Base-by-base conservation (phyloP, 257 asterid genomes). In the Cynanchum wilfordii region DNA sequence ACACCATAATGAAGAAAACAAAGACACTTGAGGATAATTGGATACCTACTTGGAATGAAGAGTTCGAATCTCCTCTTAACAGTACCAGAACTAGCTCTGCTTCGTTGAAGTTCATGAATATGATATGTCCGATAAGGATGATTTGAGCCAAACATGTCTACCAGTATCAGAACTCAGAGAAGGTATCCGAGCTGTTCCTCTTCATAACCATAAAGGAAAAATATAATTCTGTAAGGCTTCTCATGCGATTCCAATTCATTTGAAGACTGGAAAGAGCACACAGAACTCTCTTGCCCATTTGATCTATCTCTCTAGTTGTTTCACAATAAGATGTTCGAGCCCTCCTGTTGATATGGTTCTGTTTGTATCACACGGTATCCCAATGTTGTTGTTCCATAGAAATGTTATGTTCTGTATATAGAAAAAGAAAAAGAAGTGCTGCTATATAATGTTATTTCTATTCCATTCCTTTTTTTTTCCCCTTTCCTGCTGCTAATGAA, bases 111-210 rank as follows among this genome's bases (percentile, higher is more conserved):
- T 92, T 72, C 93, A 89, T 1, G 97, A 89, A 79, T 83, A 88
- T 59, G 95, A 92, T 69, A 83, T 84, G 89, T 89, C 97, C 8
- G 97, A 87, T 73, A 89, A 87, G 82, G 97, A 92, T 62, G 97
- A 92, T 76, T 92, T 92, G 81, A 42, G 97, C 40, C 96, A 91
- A 76, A 83, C 91, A 16, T 89, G 96, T 83, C 84, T 92, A 50
- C 97, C 95, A 3, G 77, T 89, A 30, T 68, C 82, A 20, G 97
- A 92, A 81, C 85, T 92, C 76, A 84, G 96, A 74, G 77, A 86
- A 81, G 97, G 97, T 40, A 84, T 89, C 73, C 86, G 97, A 71
- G 86, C 96, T 1, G 92, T 88, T 76, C 88, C 97, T 25, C 95
- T 92, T 74, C 79, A 82, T 45, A 73, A 64, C 69, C 81, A 74